Evolutionary conservation across 768 basidiomycete species (phyloP).

Genomic region (Omphalotus guepiniiformis): DNA sequence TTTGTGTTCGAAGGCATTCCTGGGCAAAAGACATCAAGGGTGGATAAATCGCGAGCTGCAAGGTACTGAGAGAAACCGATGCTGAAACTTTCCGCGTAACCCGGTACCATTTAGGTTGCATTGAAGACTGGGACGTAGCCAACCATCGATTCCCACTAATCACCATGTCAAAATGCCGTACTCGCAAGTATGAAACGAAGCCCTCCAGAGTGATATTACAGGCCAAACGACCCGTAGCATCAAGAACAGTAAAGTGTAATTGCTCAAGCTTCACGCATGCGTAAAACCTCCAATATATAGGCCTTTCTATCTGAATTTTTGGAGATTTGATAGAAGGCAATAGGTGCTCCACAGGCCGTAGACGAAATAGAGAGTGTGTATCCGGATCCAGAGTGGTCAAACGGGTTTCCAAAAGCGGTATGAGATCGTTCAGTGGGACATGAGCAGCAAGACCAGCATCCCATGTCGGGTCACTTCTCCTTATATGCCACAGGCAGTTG

Average conservation of each 20-base stretch:
- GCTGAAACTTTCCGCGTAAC: slow-evolving; percentile 27
- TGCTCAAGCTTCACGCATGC: slow-evolving; percentile 24
- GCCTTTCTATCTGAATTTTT: neutral
- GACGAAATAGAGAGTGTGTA: slow-evolving; percentile 24
- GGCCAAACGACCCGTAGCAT: slow-evolving; percentile 25
- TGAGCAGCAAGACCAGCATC: slow-evolving; percentile 3
- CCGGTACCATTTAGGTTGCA: slow-evolving; percentile 30
- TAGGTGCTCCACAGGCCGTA: slow-evolving; percentile 26
- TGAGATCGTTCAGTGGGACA: slow-evolving; percentile 26
- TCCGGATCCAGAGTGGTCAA: slow-evolving; percentile 43
- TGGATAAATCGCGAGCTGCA: slow-evolving; percentile 45
- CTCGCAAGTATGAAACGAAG: slow-evolving; percentile 21
- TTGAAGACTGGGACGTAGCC: slow-evolving; percentile 38
- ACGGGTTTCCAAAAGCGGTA: slow-evolving; percentile 33
- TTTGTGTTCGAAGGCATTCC: slow-evolving; percentile 47
- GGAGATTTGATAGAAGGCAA: slow-evolving; percentile 20
- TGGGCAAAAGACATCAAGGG: slow-evolving; percentile 58
- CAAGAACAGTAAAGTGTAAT: slow-evolving; percentile 29
- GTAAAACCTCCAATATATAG: slow-evolving; percentile 6
- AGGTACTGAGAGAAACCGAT: slow-evolving; percentile 35
- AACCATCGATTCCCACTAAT: slow-evolving; percentile 11
- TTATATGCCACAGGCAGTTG: slow-evolving; percentile 48
- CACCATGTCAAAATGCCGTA: slow-evolving; percentile 20
- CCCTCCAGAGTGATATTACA: slow-evolving; percentile 34
- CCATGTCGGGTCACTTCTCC: slow-evolving; percentile 23